Base-by-base conservation (phyloP, 139 green algal species). In the Raphidocelis subcapitata region DNA sequence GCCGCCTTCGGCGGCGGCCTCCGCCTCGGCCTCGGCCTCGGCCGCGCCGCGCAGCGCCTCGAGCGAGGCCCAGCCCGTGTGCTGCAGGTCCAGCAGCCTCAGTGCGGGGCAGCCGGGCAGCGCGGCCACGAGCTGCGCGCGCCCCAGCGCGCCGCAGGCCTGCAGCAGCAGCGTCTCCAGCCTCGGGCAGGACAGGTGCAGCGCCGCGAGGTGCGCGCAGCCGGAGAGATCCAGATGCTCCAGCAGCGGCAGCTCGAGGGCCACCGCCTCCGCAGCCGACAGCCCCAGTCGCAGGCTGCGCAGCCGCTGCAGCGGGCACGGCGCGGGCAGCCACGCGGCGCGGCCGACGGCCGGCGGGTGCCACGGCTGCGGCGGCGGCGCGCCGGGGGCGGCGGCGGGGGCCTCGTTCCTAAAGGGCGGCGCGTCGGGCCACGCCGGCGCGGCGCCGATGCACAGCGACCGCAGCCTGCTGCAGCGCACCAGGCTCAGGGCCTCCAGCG, bases 161-260 rank as follows among this genome's bases (percentile, higher is more conserved):
- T 88, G 82, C 49, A 85, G 29, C 33, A 82, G 72, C 29, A 80
- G 67, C 51, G 69, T 70, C 4, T 69, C 33, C 68, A 91, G 84
- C 2, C 23, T 12, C 2, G 86, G 86, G 65, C 82, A 89, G 54
- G 73, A 73, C 70, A 91, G 74, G 75, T 83, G 80, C 64, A 91
- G 80, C 31, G 62, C 21, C 14, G 41, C 47, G 69, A 91, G 81
- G 29, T 75, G 55, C 26, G 20, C 21, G 69, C 80, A 86, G 67
- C 75, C 81, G 69, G 80, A 85, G 3, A 91, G 64, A 69, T 91
- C 82, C 67, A 91, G 78, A 21, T 69, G 49, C 24, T 52, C 49
- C 2, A 91, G 74, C 2, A 47, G 33, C 0, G 80, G 75, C 78
- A 91, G 80, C 15, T 73, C 69, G 59, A 91, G 57, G 0, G 82